Base-by-base conservation (phyloP, 2,329 filamentous ascomycete genomes). In the Hypoxylon sp. region DNA sequence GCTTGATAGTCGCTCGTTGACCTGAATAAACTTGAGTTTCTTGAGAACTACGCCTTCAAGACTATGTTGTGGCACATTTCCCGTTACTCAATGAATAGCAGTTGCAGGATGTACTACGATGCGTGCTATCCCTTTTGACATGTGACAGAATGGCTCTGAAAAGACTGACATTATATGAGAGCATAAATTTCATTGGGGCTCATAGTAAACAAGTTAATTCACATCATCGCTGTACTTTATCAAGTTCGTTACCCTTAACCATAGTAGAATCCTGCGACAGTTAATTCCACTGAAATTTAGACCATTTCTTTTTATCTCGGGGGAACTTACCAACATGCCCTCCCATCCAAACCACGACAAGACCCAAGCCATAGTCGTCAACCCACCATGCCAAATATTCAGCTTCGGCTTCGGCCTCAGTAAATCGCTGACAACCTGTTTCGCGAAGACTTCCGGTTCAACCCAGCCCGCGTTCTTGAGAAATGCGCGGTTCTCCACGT, bases 281-380 rank as follows among this genome's bases (percentile, higher is more conserved):
- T 74, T 42, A 73, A 53, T 56, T 35, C 44, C 11, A 11, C 11
- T 33, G 35, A n/a, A 6, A 1, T 8, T 42, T 20, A 8, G n/a
- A n/a, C 6, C 5, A 1, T 42, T 6, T 17, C n/a, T 6, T 17
- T 22, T 20, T 7, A 11, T 51, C 13, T 13, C 30, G 31, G 22
- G 7, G 22, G 2, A 57, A 76, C 75, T 74, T 58, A 78, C 77
- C 54, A 78, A 27, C 69, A 78, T 76, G 0, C 78, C 76, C 14
- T 76, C 76, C 75, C 77, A 79, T 1, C 76, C 76, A 3, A 80
- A 70, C 70, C 71, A 74, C 1, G 66, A 69, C 11, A 79, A 14
- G 27, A 79, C 48, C 70, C 76, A 78, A 2, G 75, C 75, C 5
- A 76, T 20, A 1, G 66, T 74, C 4, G 77, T 68, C 51, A 76